A percentile compares a stretch with the other conserved stretches of the same genome.
Conservation (phyloP, 306 rosid species). For the Rubus idaeus region DNA sequence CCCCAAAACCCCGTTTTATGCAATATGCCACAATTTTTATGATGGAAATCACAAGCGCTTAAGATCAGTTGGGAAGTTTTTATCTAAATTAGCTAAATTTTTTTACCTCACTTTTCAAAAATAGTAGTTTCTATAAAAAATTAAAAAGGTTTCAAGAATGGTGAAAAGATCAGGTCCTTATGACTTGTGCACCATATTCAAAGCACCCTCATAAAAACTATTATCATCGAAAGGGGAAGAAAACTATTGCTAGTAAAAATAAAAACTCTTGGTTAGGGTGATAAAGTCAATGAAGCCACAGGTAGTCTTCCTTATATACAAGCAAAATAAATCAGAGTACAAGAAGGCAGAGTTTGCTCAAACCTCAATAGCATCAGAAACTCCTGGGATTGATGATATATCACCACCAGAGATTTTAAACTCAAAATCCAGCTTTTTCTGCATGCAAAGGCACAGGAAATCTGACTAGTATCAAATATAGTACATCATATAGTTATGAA, state of each 20-base stretch:
- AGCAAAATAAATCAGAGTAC: slow-evolving; percentile 22
- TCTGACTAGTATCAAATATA: background rate
- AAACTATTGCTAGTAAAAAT: background rate
- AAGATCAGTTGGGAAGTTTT: too few relatives aligned
- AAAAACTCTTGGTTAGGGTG: background rate
- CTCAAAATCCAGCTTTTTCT: slow-evolving; percentile 91
- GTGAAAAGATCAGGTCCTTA: background rate
- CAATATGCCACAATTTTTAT: background rate
- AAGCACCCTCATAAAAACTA: background rate
- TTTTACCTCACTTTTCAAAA: background rate
- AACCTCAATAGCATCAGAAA: slow-evolving; percentile 90
- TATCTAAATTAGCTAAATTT: background rate
- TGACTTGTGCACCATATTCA: too few relatives aligned
- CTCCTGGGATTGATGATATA: slow-evolving; percentile 74
- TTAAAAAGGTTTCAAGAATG: background rate
- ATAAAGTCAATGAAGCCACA: background rate
- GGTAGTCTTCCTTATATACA: background rate
- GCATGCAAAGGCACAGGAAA: slow-evolving; percentile 26
- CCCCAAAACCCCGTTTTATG: background rate
- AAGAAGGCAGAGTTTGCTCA: slow-evolving; percentile 15
- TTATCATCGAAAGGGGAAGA: background rate
- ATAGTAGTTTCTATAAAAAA: background rate
- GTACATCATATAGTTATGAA: background rate
- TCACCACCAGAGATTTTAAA: slow-evolving; percentile 85
- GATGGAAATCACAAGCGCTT: too few relatives aligned